phyloP scores from a whole-genome alignment of 306 rosid species.

The Nissolia schottii region DNA sequence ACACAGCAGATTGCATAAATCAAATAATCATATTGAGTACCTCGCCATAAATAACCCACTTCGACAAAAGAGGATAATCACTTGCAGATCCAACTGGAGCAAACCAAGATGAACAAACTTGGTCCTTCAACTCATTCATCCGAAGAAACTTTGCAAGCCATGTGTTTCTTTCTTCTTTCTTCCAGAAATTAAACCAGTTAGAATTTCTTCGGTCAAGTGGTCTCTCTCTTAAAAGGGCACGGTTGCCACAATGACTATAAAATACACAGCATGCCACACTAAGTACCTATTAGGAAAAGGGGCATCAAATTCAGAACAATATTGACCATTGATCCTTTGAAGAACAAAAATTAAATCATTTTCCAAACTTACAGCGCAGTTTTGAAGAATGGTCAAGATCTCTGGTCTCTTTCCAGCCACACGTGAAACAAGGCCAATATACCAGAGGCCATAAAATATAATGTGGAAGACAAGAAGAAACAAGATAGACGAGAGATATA shows the following conservation, averaged over 20 bases:
- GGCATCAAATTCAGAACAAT: constrained; percentile 32
- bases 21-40: constrained; percentile 34
- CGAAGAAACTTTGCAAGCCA: constrained; percentile 79
- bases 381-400: constrained; percentile 78
- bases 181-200: constrained; percentile 75
- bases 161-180: constrained; percentile 70
- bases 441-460: constrained; percentile 87
- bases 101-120: constrained; percentile 98
- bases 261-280: constrained; percentile 98
- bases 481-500: constrained; percentile 76
- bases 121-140: constrained; percentile 83
- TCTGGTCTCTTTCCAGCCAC: constrained; percentile 95
- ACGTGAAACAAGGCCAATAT: constrained; percentile 93
- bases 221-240: constrained; percentile 66
- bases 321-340: constrained; percentile 10
- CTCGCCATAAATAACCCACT: constrained; percentile 99
- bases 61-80: constrained; percentile 94
- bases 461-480: constrained; percentile 88
- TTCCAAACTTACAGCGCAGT: constrained; percentile 71
- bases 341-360: constrained; percentile 7
- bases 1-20: constrained; percentile 10
- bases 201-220: constrained; percentile 45
- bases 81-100: constrained; percentile 98
- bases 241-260: constrained; percentile 97
- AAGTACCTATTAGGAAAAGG: constrained; percentile 60